A percentile compares a stretch with the other conserved stretches of the same genome.
phyloP scores from a whole-genome alignment of 2,329 filamentous ascomycete genomes.

The Juglanconis sp. region DNA sequence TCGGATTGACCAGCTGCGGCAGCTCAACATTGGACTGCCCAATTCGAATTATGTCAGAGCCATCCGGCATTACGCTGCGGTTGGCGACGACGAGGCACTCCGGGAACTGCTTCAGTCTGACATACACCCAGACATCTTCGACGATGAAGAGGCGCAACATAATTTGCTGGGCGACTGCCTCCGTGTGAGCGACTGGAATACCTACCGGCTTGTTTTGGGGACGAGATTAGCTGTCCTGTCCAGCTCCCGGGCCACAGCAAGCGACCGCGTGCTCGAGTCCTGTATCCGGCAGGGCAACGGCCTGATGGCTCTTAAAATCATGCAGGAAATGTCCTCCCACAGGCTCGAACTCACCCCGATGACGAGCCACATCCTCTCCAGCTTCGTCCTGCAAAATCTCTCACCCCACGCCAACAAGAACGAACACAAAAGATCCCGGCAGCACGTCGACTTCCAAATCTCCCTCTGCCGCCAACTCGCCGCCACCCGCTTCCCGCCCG shows the following conservation, averaged over 20 bases:
- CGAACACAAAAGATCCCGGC: background rate
- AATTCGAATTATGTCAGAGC: conserved; percentile 63
- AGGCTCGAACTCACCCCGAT: conserved; percentile 25
- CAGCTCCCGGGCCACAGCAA: conserved; percentile 25
- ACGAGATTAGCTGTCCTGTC: conserved; percentile 36
- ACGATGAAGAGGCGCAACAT: conserved; percentile 40
- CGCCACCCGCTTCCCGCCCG: conserved; percentile 37
- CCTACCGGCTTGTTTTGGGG: conserved; percentile 41
- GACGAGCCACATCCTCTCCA: conserved; percentile 26
- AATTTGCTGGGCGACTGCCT: conserved; percentile 34
- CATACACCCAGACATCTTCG: conserved; percentile 55
- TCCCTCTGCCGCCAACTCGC: conserved; percentile 34
- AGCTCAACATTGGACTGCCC: conserved; percentile 60
- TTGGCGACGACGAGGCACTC: conserved; percentile 51
- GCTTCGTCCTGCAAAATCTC: conserved; percentile 28
- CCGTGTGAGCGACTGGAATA: conserved; percentile 37
- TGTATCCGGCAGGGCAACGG: conserved; percentile 28
- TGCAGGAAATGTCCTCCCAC: conserved; percentile 36
- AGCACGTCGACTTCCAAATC: conserved; percentile 29
- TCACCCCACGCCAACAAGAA: conserved; percentile 13
- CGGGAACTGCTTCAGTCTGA: conserved; percentile 44
- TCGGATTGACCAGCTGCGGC: conserved; percentile 59
- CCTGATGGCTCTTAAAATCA: conserved; percentile 28
- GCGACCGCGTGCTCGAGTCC: conserved; percentile 33
- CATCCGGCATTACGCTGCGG: conserved; percentile 60